These are phyloP conservation scores for Verticillium nubilum DNA, from an alignment of 2,329 filamentous ascomycete genomes.

Conservation along the genomic window DNA sequence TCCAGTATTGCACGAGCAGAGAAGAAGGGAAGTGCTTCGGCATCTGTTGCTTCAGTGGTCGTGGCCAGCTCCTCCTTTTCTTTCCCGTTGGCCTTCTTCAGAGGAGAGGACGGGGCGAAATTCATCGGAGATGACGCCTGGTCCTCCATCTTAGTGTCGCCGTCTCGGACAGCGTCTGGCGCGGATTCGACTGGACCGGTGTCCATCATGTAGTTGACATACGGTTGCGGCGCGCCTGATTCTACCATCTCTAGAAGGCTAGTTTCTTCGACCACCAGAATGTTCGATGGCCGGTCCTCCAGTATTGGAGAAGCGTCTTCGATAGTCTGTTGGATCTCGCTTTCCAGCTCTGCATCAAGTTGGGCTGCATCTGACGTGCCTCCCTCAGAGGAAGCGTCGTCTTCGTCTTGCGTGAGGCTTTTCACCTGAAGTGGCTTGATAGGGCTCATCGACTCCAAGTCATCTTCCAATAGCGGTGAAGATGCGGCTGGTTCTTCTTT, in stretches of 20 bases:
- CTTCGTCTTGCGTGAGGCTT: neutral
- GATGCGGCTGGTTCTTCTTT: neutral
- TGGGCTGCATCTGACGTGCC: constrained; percentile 1
- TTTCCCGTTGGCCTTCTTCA: neutral
- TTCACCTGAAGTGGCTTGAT: constrained; percentile 2
- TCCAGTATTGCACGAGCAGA: neutral
- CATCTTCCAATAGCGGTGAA: neutral
- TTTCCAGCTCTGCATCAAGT: constrained; percentile 5
- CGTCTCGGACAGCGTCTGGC: neutral
- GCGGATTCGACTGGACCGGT: neutral
- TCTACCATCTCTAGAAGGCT: neutral
- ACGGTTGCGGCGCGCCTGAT: neutral
- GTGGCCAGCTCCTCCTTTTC: neutral
- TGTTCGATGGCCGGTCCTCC: neutral
- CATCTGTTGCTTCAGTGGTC: neutral
- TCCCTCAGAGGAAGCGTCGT: neutral
- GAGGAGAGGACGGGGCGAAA: neutral
- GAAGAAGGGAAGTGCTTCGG: neutral
- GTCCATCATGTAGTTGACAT: neutral
- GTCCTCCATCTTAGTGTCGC: neutral
- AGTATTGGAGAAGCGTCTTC: neutral
- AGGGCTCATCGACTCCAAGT: constrained; percentile 11
- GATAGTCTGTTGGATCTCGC: constrained; percentile 6
- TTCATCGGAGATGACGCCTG: neutral
- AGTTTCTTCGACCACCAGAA: constrained; percentile 2